Evolutionary conservation across 768 basidiomycete species (phyloP).

Genomic region (Gloeopeniophorella convolvens): DNA sequence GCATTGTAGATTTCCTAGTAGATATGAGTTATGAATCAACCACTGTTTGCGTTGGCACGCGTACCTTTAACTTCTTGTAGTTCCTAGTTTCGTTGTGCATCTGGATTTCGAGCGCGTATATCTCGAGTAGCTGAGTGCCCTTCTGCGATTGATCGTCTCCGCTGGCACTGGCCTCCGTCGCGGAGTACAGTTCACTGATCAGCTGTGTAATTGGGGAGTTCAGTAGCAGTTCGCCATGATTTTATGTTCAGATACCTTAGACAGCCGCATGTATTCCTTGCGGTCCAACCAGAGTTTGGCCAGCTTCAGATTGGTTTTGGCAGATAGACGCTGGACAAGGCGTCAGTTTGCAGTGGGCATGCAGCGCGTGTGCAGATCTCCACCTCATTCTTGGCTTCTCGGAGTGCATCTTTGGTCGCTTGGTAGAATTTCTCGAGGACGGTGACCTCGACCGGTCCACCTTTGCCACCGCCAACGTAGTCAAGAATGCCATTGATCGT

Average conservation of each 20-base stretch:
- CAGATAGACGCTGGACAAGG: conserved; percentile 67
- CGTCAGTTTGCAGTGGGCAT: not conserved
- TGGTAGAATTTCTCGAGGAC: conserved; percentile 95
- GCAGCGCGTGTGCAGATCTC: not conserved
- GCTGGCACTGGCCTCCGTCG: conserved; percentile 54
- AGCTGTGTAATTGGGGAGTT: conserved; percentile 39
- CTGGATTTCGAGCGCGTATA: conserved; percentile 97
- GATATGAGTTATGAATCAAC: not conserved
- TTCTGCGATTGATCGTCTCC: conserved; percentile 85
- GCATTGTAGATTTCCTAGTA: conserved; percentile 94
- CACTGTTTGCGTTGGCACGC: not conserved
- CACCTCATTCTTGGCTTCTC: conserved; percentile 95
- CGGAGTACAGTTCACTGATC: conserved; percentile 66
- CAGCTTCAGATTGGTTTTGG: conserved; percentile 94
- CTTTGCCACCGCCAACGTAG: conserved; percentile 89
- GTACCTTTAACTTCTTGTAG: conserved; percentile 90
- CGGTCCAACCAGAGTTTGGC: conserved; percentile 97
- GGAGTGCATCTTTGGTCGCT: conserved; percentile 80
- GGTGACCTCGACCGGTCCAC: conserved; percentile 72
- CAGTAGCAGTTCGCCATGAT: not conserved
- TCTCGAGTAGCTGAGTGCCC: conserved; percentile 91
- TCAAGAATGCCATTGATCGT: conserved; percentile 97
- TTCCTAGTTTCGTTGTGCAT: conserved; percentile 98
- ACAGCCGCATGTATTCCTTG: conserved; percentile 80
- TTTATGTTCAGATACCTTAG: conserved; percentile 46